Percentiles rank a stretch among this genome's conserved stretches.
Evolutionary conservation across 257 asterid genomes (phyloP).

Genomic region (Voacanga thouarsii): DNA sequence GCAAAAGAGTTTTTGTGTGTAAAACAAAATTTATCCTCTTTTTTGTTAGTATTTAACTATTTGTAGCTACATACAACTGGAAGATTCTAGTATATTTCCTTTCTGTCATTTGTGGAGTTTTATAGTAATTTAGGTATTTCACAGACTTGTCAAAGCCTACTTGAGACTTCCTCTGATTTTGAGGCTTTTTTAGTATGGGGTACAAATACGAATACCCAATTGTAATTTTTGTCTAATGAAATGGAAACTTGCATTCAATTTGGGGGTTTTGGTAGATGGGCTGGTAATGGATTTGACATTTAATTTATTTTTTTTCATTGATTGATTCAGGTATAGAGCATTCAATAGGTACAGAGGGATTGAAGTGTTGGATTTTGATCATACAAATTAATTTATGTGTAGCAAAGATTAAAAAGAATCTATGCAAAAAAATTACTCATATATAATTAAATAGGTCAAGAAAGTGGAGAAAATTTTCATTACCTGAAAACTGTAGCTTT

Average conservation of each 20-base stretch:
- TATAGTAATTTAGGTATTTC: not conserved
- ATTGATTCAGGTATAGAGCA: conserved; percentile 45
- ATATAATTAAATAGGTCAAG: too few relatives aligned
- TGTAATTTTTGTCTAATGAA: not conserved
- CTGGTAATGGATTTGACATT: conserved; percentile 2
- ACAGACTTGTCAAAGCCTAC: conserved; percentile 15
- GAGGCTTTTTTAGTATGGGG: conserved; percentile 6
- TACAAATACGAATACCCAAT: not conserved
- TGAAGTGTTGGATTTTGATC: too few relatives aligned
- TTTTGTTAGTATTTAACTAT: not conserved
- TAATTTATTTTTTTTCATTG: conserved; percentile 22
- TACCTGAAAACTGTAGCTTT: too few relatives aligned
- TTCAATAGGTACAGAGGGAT: conserved; percentile 52
- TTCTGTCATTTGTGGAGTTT: conserved; percentile 12
- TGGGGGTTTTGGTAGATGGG: not conserved
- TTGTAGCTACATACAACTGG: conserved; percentile 4
- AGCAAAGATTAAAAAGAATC: too few relatives aligned
- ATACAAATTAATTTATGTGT: too few relatives aligned
- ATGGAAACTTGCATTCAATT: conserved; percentile 12
- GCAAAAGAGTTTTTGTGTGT: conserved; percentile 54
- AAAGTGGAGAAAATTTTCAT: too few relatives aligned
- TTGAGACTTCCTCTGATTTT: conserved; percentile 7
- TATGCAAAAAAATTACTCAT: too few relatives aligned
- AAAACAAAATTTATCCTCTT: conserved; percentile 13
- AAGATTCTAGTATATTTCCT: not conserved